Percentiles rank a stretch among this genome's conserved stretches.
phyloP scores from a whole-genome alignment of 179 eudicot species.

The Spergularia azorica region DNA sequence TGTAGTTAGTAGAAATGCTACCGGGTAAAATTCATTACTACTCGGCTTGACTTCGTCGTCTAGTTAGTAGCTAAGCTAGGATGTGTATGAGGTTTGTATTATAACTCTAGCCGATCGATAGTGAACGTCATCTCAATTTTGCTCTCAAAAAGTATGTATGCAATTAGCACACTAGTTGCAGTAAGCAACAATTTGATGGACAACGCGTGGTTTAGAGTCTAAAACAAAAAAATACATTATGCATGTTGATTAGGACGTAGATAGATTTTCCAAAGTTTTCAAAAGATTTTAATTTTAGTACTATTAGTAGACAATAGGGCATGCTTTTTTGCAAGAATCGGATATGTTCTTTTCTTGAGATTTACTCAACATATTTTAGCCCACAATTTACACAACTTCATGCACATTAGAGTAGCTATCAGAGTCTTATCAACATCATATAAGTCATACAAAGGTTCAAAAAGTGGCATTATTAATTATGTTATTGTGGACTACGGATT shows the following conservation, averaged over 20 bases:
- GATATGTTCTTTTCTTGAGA: constrained; percentile 28
- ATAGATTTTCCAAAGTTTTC: not conserved
- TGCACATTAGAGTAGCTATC: constrained; percentile 4
- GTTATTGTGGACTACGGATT: constrained; percentile 2
- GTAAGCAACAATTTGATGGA: too few species aligned
- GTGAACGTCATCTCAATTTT: too few species aligned
- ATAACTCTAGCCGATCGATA: too few species aligned
- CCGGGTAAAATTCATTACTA: too few species aligned
- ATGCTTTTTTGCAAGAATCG: constrained; percentile 6
- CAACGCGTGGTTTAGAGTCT: too few species aligned
- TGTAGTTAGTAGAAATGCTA: too few species aligned
- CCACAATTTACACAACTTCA: not conserved
- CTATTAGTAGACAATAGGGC: not conserved
- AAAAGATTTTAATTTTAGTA: not conserved
- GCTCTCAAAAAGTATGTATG: too few species aligned
- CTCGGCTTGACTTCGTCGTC: too few species aligned
- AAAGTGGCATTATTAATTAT: not conserved
- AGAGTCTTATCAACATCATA: constrained; percentile 8
- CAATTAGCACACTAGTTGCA: too few species aligned
- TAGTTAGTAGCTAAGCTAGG: too few species aligned
- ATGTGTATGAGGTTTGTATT: too few species aligned
- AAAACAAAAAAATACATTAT: too few species aligned
- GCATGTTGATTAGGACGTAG: not conserved
- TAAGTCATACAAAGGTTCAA: constrained; percentile 10
- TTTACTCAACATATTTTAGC: constrained; percentile 22